Evolutionary conservation across 257 asterid species (phyloP).

Genomic region (Solanum chilense): DNA sequence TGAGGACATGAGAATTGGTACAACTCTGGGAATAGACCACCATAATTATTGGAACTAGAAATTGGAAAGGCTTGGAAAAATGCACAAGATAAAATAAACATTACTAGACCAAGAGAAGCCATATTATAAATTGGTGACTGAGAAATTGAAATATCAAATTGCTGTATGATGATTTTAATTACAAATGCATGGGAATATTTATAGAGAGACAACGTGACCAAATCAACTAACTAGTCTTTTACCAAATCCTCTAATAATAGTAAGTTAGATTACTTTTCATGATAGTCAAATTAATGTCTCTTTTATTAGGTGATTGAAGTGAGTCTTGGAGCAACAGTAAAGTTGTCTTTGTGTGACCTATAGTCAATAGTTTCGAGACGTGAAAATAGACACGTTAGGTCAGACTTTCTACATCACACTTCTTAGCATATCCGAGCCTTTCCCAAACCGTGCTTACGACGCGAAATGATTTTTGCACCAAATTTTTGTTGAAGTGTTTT

Average conservation of each 20-base stretch:
- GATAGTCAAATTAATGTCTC: conserved; percentile 17
- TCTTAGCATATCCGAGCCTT: not conserved
- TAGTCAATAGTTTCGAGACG: accelerated
- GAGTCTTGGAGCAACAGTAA: not conserved
- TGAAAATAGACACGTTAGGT: not conserved
- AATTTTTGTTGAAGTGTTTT: not conserved
- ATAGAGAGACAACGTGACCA: conserved; percentile 18
- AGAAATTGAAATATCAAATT: not conserved
- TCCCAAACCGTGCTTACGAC: accelerated
- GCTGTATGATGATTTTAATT: not conserved
- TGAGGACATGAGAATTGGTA: conserved; percentile 66
- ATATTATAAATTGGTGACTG: conserved; percentile 8
- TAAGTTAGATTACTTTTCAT: not conserved
- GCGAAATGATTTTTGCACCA: not conserved
- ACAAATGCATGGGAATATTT: conserved; percentile 1
- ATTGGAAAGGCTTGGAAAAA: conserved; percentile 22
- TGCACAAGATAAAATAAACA: conserved; percentile 10
- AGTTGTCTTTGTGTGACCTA: accelerated
- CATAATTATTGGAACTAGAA: conserved; percentile 5
- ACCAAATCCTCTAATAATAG: conserved; percentile 36
- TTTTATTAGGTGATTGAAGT: not conserved
- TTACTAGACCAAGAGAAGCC: conserved; percentile 20
- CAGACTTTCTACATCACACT: not conserved
- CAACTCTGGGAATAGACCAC: conserved; percentile 30
- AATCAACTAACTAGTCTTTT: conserved; percentile 7